phyloP scores from a whole-genome alignment of 441 rosid species.

The Populus hybrid region DNA sequence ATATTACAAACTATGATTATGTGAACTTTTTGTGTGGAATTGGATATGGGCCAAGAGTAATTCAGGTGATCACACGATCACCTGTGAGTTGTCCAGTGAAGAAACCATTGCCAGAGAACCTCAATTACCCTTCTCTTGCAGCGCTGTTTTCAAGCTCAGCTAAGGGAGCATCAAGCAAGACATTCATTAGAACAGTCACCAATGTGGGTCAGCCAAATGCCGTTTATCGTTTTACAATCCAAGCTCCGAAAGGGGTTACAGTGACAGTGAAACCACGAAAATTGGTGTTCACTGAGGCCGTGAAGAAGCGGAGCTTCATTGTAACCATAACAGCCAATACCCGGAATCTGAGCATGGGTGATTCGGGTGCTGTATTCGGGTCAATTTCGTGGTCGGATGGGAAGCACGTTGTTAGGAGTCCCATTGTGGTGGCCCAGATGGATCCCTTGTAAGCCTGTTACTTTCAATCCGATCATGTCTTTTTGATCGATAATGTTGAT shows the following conservation, averaged over 20 bases:
- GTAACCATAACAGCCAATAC: slow-evolving; percentile 55
- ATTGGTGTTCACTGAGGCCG: slow-evolving; percentile 41
- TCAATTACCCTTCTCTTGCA: slow-evolving; percentile 74
- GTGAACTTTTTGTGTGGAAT: slow-evolving; percentile 58
- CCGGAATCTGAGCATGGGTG: slow-evolving; percentile 42
- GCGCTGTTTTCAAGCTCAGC: slow-evolving; percentile 48
- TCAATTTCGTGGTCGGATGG: slow-evolving; percentile 76
- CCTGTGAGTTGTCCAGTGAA: slow-evolving; percentile 50
- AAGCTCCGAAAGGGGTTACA: slow-evolving; percentile 59
- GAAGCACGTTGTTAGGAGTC: slow-evolving; percentile 67
- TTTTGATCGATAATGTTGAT: slow-evolving; percentile 27
- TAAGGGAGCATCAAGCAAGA: slow-evolving; percentile 36
- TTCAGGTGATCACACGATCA: slow-evolving; percentile 67
- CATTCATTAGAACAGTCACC: slow-evolving; percentile 53
- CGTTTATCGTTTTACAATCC: slow-evolving; percentile 40
- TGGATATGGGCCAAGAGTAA: slow-evolving; percentile 56
- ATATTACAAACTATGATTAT: slow-evolving; percentile 57
- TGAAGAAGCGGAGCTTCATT: slow-evolving; percentile 51
- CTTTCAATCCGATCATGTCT: slow-evolving; percentile 29
- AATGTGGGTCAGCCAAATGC: slow-evolving; percentile 55
- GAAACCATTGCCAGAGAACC: slow-evolving; percentile 58
- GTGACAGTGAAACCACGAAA: slow-evolving; percentile 55
- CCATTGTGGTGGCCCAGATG: slow-evolving; percentile 59
- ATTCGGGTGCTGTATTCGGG: slow-evolving; percentile 67
- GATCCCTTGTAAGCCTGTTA: slow-evolving; percentile 41